Conservation (phyloP, 768 basidiomycete genomes). For the Naganishia vaughanmartiniae region DNA sequence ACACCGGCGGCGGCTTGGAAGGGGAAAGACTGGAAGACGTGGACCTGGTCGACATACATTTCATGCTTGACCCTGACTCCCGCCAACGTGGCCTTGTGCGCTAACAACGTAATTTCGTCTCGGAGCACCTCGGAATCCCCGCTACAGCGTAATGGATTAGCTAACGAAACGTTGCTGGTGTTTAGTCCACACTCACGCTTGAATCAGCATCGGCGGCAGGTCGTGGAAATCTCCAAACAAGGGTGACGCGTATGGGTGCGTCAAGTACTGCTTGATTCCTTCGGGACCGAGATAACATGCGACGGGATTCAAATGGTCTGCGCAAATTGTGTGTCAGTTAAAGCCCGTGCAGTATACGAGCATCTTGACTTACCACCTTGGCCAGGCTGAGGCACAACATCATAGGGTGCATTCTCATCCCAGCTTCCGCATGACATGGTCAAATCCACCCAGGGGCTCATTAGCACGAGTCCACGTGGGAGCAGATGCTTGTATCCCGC, state of each 20-base stretch:
- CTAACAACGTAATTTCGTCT: conserved; percentile 85
- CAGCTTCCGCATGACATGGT: conserved; percentile 99
- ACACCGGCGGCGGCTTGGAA: conserved; percentile 52
- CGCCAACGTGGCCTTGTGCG: conserved; percentile 83
- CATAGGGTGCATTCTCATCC: conserved; percentile 72
- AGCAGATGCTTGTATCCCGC: conserved; percentile 66
- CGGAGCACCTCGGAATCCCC: conserved; percentile 94
- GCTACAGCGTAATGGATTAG: conserved; percentile 57
- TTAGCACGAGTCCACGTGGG: conserved; percentile 78
- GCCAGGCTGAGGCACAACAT: conserved; percentile 51
- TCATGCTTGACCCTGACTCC: conserved; percentile 86
- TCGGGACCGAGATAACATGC: conserved; percentile 77
- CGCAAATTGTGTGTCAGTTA: conserved; percentile 37
- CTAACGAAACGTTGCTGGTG: background rate
- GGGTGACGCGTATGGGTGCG: conserved; percentile 91
- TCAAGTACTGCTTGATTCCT: conserved; percentile 72
- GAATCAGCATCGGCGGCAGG: conserved; percentile 73
- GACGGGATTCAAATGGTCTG: conserved; percentile 88
- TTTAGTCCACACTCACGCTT: conserved; percentile 26
- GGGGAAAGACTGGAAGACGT: conserved; percentile 86
- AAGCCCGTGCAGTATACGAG: too few relatives aligned
- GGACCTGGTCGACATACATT: conserved; percentile 86
- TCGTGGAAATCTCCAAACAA: conserved; percentile 84
- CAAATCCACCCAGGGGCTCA: conserved; percentile 96
- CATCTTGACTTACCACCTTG: conserved; percentile 43